These are phyloP conservation scores for Olyra latifolia DNA, from an alignment of 176 grass and related monocot species.

Conservation along the genomic window DNA sequence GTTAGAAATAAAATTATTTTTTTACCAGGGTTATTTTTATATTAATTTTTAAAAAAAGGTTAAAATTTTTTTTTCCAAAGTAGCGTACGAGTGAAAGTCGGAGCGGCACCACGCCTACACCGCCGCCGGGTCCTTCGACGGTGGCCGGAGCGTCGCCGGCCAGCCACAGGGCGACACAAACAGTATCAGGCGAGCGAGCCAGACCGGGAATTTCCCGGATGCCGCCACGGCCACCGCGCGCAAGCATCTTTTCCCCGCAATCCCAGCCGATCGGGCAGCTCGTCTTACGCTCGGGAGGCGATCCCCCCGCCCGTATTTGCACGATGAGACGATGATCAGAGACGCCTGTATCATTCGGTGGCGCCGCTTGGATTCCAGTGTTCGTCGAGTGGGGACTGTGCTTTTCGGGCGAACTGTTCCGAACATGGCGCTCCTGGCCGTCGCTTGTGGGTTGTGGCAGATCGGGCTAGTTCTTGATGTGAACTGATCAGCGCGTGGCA, in stretches of 20 bases:
- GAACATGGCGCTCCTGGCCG: not conserved
- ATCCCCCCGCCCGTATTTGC: not conserved
- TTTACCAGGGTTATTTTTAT: no score
- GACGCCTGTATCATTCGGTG: not conserved
- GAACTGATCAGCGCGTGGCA: not conserved
- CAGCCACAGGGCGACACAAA: not conserved
- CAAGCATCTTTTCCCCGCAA: slow-evolving; percentile 12
- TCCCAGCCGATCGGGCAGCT: not conserved
- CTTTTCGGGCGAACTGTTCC: not conserved
- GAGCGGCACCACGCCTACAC: not conserved
- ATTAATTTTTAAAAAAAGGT: no score
- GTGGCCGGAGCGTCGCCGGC: not conserved
- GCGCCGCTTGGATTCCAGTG: not conserved
- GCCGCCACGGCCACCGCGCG: not conserved
- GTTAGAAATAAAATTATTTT: no score
- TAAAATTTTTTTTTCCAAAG: no score
- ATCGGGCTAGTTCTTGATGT: not conserved
- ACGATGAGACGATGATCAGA: not conserved
- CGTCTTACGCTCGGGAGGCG: not conserved
- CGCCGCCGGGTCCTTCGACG: not conserved
- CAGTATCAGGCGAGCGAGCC: slow-evolving; percentile 1
- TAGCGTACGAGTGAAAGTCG: no score
- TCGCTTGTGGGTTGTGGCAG: slow-evolving; percentile 3
- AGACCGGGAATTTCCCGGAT: not conserved
- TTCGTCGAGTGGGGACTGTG: not conserved